Evolutionary conservation across 441 rosid genomes (phyloP).

Genomic region (Theobroma grandiflorum): DNA sequence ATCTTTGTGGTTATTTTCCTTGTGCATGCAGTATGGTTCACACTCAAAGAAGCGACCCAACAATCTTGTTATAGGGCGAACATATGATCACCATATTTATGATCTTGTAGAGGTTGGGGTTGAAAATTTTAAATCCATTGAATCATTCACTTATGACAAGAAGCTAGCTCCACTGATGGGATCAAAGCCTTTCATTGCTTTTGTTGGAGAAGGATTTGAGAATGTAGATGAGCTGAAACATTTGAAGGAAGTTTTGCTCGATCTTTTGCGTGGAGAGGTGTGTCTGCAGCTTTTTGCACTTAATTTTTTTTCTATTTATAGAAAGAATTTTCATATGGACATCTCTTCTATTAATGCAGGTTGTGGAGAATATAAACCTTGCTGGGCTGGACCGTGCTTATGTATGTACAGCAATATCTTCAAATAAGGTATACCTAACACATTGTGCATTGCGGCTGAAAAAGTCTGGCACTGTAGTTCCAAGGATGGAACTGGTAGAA

Average conservation of each 20-base stretch:
- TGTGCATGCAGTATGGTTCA: slow-evolving; percentile 74
- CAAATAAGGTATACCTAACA: slow-evolving; percentile 66
- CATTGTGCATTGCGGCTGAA: slow-evolving; percentile 89
- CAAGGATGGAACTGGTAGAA: slow-evolving; percentile 89
- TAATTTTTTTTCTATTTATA: slow-evolving; percentile 9
- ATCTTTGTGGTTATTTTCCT: background rate
- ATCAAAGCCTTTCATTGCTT: slow-evolving; percentile 84
- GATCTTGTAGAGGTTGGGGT: slow-evolving; percentile 95
- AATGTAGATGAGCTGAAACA: slow-evolving; percentile 81
- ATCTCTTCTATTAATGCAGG: slow-evolving; percentile 48
- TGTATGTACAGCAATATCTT: slow-evolving; percentile 80
- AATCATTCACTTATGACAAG: slow-evolving; percentile 73
- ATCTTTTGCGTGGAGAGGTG: slow-evolving; percentile 90
- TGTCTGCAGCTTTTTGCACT: slow-evolving; percentile 14
- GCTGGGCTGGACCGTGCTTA: slow-evolving; percentile 85
- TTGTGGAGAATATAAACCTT: slow-evolving; percentile 84
- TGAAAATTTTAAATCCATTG: slow-evolving; percentile 77
- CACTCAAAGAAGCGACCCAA: slow-evolving; percentile 93
- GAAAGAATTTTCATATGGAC: slow-evolving; percentile 17
- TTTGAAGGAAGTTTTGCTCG: slow-evolving; percentile 84
- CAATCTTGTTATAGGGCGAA: slow-evolving; percentile 86
- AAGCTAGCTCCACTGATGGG: slow-evolving; percentile 78
- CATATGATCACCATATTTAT: slow-evolving; percentile 79
- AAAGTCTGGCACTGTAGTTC: slow-evolving; percentile 83
- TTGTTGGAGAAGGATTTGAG: slow-evolving; percentile 88